phyloP scores from a whole-genome alignment of 176 grass and related monocot species.

The Themeda triandra region DNA sequence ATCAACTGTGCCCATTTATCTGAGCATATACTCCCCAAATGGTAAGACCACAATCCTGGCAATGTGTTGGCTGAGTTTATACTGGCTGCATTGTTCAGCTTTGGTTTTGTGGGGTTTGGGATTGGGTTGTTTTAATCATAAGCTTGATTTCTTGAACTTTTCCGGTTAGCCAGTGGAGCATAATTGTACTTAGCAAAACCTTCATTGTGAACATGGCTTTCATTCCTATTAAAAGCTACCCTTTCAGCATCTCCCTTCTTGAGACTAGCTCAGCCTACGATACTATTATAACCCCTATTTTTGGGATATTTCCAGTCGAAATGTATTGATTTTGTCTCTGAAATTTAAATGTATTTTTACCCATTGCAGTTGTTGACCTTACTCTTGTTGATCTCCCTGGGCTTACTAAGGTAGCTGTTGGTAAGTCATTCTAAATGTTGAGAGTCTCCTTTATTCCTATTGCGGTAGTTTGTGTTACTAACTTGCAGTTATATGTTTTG shows the following conservation, averaged over 20 bases:
- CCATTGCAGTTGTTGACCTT: constrained; percentile 76
- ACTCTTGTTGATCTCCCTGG: constrained; percentile 97
- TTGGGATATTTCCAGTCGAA: too few relatives aligned
- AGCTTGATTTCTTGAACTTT: too few relatives aligned
- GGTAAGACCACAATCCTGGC: constrained; percentile 43
- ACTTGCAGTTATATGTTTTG: constrained; percentile 4
- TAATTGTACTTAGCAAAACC: too few relatives aligned
- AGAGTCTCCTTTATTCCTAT: constrained; percentile 22
- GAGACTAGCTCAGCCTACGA: too few relatives aligned
- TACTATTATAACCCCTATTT: too few relatives aligned
- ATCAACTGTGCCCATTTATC: constrained; percentile 75
- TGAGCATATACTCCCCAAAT: constrained; percentile 75
- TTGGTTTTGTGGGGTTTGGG: background rate
- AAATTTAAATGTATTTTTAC: background rate
- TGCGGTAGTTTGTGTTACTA: background rate
- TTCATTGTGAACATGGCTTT: too few relatives aligned
- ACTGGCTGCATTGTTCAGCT: background rate
- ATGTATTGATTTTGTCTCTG: too few relatives aligned
- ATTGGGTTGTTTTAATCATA: too few relatives aligned
- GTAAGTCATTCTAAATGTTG: constrained; percentile 41
- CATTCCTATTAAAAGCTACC: too few relatives aligned
- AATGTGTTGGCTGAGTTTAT: background rate
- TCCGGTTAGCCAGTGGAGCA: too few relatives aligned
- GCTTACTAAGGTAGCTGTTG: constrained; percentile 90
- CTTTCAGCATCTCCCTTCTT: too few relatives aligned